Evolutionary conservation across 305 asterid genomes (phyloP).

Genomic region (Fraxinus dipetala): DNA sequence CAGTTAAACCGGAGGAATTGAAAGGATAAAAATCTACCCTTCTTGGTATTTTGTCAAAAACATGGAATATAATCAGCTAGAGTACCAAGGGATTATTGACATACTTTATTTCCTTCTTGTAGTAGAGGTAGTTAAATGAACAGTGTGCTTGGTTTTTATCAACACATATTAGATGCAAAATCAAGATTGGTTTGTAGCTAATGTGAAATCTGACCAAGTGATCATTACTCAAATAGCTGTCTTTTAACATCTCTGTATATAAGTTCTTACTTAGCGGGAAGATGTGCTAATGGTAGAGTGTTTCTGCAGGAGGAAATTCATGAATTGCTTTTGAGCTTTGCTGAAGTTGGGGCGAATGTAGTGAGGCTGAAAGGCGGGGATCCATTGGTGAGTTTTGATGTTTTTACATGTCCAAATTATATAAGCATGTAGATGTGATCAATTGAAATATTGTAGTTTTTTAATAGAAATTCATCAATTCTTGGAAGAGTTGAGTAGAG

Average conservation of each 20-base stretch:
- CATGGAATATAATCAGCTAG: neutral
- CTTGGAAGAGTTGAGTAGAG: conserved; percentile 1
- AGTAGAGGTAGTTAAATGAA: neutral
- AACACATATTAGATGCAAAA: neutral
- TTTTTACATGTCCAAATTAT: neutral
- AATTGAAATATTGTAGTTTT: neutral
- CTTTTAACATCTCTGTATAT: neutral
- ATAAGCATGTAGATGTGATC: neutral
- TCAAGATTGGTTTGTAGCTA: neutral
- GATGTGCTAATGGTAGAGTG: conserved; percentile 15
- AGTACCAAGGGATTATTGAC: neutral
- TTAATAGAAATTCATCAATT: neutral
- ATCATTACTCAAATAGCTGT: neutral
- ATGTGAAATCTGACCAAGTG: neutral
- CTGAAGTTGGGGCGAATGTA: conserved; percentile 91
- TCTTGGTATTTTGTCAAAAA: neutral
- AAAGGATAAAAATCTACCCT: neutral
- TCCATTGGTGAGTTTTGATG: conserved; percentile 62
- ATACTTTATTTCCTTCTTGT: neutral
- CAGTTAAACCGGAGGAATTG: neutral
- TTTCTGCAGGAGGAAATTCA: conserved; percentile 84
- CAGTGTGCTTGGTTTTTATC: neutral
- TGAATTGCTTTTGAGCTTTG: conserved; percentile 86
- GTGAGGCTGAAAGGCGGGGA: conserved; percentile 99
- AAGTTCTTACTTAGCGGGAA: neutral